These are phyloP conservation scores for Pichia sporocuriosa DNA, from an alignment of 805 yeast species.

Conservation along the genomic window DNA sequence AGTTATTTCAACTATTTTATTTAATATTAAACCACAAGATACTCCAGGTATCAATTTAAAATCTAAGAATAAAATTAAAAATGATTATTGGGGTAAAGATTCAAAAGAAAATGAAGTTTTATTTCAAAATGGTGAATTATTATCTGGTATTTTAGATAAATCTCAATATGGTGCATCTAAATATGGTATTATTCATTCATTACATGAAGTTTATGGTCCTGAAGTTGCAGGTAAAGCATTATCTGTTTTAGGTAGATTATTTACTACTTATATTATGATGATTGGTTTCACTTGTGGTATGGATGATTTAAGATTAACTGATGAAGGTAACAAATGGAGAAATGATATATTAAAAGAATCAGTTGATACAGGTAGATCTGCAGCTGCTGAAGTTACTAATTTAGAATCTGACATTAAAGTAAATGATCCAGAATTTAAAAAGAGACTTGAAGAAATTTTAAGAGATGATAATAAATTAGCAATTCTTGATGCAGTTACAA, in stretches of 20 bases:
- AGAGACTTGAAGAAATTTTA: constrained; percentile 87
- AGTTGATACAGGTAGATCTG: constrained; percentile 77
- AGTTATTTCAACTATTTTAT: constrained; percentile 82
- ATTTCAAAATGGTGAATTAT: constrained; percentile 77
- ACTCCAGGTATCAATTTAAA: constrained; percentile 87
- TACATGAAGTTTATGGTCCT: constrained; percentile 94
- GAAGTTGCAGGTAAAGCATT: constrained; percentile 81
- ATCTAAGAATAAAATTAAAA: constrained; percentile 83
- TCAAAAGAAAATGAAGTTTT: constrained; percentile 82
- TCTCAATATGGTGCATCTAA: constrained; percentile 98
- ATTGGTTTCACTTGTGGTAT: constrained; percentile 98
- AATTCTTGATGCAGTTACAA: constrained; percentile 91
- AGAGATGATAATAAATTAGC: constrained; percentile 92
- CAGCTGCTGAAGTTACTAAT: constrained; percentile 93
- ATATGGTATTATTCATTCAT: constrained; percentile 92
- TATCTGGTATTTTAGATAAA: constrained; percentile 92
- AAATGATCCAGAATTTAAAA: constrained; percentile 68
- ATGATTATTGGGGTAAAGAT: constrained; percentile 88
- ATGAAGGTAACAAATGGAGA: constrained; percentile 88
- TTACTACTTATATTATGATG: constrained; percentile 87
- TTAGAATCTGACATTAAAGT: constrained; percentile 44
- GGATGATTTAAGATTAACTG: constrained; percentile 94
- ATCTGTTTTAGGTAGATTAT: constrained; percentile 88
- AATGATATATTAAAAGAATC: constrained; percentile 71
- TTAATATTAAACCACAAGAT: constrained; percentile 78